Percentiles rank a stretch among this genome's conserved stretches.
Evolutionary conservation across 768 basidiomycete genomes (phyloP).

Genomic region (Psilocybe cubensis): DNA sequence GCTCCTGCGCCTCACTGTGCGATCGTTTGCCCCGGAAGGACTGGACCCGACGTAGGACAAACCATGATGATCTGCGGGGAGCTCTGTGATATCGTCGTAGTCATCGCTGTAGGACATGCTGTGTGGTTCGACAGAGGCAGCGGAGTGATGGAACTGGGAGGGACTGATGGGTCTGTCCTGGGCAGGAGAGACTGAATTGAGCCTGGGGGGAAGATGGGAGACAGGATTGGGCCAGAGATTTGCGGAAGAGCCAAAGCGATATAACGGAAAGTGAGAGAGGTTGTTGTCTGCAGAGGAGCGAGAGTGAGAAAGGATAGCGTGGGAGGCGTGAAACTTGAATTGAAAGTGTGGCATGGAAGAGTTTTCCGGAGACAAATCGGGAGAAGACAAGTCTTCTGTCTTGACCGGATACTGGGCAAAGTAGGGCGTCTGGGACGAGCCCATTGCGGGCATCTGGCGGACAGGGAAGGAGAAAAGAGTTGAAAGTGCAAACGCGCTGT

Average conservation of each 20-base stretch:
- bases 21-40: constrained; percentile 33
- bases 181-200: constrained; percentile 8
- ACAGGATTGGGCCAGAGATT: constrained; percentile 31
- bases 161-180: constrained; percentile 10
- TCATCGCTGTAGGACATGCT: constrained; percentile 58
- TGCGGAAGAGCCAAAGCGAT: constrained; percentile 34
- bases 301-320: constrained; percentile 38
- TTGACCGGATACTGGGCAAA: constrained; percentile 32
- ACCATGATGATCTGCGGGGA: constrained; percentile 44
- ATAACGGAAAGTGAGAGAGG: constrained; percentile 32
- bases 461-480: constrained; percentile 5
- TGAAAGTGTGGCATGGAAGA: constrained; percentile 19
- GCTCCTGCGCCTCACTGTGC: constrained; percentile 68
- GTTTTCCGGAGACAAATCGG: constrained; percentile 40
- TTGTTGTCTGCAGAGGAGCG: constrained; percentile 31
- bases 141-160: constrained; percentile 15
- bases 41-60: constrained; percentile 4
- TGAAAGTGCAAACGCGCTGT: constrained; percentile 6
- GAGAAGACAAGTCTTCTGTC: constrained; percentile 46
- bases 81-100: constrained; percentile 63
- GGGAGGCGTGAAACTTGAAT: constrained; percentile 28
- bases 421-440: constrained; percentile 8
- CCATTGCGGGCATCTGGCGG: constrained; percentile 9
- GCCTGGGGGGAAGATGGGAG: constrained; percentile 21
- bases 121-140: constrained; percentile 14